Evolutionary conservation across 148 eudicot genomes (phyloP).

Genomic region (Cornus suecica): DNA sequence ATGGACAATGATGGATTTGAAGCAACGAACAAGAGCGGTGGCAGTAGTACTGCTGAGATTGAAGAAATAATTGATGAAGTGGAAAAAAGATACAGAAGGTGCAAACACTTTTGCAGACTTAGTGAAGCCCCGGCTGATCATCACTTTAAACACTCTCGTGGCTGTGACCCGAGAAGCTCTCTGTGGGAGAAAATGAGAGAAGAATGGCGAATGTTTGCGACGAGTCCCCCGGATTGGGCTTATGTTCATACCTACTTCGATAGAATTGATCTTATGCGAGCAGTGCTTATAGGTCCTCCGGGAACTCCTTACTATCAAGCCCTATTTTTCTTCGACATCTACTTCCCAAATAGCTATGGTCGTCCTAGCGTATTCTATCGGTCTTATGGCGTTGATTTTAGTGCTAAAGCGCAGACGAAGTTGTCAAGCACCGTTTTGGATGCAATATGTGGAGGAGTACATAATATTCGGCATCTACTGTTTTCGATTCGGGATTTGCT

Average conservation of each 20-base stretch:
- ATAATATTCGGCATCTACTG: slow-evolving; percentile 8
- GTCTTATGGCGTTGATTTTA: not conserved
- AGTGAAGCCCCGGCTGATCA: not conserved
- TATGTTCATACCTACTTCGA: too few relatives aligned
- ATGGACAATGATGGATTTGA: too few relatives aligned
- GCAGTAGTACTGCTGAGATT: not conserved
- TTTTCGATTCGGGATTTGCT: not conserved
- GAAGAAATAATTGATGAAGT: not conserved
- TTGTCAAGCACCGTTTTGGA: not conserved
- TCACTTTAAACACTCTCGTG: too few relatives aligned
- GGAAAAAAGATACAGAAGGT: not conserved
- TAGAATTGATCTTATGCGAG: too few relatives aligned
- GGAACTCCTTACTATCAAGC: too few relatives aligned
- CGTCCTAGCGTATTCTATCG: slow-evolving; percentile 11
- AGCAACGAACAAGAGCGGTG: too few relatives aligned
- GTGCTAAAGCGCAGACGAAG: not conserved
- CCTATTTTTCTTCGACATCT: too few relatives aligned
- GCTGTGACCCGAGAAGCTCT: not conserved
- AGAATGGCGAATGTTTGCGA: not conserved
- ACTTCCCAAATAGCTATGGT: too few relatives aligned
- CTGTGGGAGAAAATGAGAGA: not conserved
- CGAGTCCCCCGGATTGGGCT: not conserved
- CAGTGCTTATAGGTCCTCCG: too few relatives aligned
- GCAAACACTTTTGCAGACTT: not conserved
- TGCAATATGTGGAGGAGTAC: not conserved